Conservation (phyloP, 2,329 filamentous ascomycete species). For the Colletotrichum sp. region DNA sequence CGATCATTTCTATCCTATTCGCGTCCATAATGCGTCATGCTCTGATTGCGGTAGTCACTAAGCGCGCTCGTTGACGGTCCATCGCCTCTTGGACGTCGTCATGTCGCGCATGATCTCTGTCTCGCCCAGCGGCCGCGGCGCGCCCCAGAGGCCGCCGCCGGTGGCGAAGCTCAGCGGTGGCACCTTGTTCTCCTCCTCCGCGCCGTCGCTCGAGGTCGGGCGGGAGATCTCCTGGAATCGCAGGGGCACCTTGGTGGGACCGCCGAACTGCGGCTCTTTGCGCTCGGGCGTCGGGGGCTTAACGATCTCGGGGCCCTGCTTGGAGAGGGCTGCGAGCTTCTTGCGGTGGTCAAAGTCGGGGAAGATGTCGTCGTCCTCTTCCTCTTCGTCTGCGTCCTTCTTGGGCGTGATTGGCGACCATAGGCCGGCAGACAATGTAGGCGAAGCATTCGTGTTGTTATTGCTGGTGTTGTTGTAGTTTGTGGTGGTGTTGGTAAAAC, state of each 20-base stretch:
- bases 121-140: conserved; percentile 47
- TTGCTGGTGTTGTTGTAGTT: background rate
- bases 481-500: conserved; percentile 27
- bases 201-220: conserved; percentile 21
- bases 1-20: background rate
- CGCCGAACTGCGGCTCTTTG: conserved; percentile 22
- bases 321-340: conserved; percentile 24
- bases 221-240: conserved; percentile 21
- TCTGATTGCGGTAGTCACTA: background rate
- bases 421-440: conserved; percentile 49
- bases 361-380: conserved; percentile 56
- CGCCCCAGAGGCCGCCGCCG: conserved; percentile 51
- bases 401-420: conserved; percentile 47
- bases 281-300: conserved; percentile 22
- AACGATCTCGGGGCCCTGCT: conserved; percentile 1
- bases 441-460: conserved; percentile 29
- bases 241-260: conserved; percentile 14
- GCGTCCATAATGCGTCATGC: background rate
- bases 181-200: conserved; percentile 34
- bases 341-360: conserved; percentile 55
- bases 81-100: conserved; percentile 55
- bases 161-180: conserved; percentile 40
- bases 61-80: conserved; percentile 58
- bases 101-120: conserved; percentile 50
- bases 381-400: conserved; percentile 46